Conservation (phyloP, 2,329 filamentous ascomycete genomes). For the Curvularia spicifera region DNA sequence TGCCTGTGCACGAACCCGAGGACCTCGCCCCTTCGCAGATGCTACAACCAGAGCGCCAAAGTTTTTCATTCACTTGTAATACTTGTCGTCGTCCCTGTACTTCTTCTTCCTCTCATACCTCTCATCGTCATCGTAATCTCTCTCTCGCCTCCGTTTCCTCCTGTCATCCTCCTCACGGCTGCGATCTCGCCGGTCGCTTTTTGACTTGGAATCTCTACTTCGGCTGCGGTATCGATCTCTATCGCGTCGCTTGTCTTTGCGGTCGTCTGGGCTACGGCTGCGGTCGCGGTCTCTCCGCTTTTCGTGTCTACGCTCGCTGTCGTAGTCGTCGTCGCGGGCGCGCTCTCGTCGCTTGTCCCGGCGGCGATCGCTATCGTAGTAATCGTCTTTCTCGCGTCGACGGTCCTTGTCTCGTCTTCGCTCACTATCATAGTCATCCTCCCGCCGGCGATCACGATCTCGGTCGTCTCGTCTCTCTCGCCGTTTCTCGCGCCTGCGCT, state of each 20-base stretch:
- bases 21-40: too few relatives aligned
- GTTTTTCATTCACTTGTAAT: slow-evolving; percentile 11
- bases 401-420: slow-evolving; percentile 25
- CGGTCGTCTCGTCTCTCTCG: slow-evolving; percentile 21
- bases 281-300: slow-evolving; percentile 28
- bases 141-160: slow-evolving; percentile 34
- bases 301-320: slow-evolving; percentile 20
- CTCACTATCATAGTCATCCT: slow-evolving; percentile 32
- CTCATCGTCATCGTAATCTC: slow-evolving; percentile 32
- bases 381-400: slow-evolving; percentile 26
- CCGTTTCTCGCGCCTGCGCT: slow-evolving; percentile 28
- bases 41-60: too few relatives aligned
- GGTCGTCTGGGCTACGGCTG: slow-evolving; percentile 39
- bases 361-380: slow-evolving; percentile 31
- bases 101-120: slow-evolving; percentile 28
- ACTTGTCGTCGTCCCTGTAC: slow-evolving; percentile 22
- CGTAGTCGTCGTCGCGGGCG: slow-evolving; percentile 23
- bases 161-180: slow-evolving; percentile 33
- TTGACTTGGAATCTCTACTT: slow-evolving; percentile 30
- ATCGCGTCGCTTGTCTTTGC: slow-evolving; percentile 26
- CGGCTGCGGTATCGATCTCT: slow-evolving; percentile 35
- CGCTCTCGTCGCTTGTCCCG: slow-evolving; percentile 28
- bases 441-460: slow-evolving; percentile 25
- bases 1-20: neutral
- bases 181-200: slow-evolving; percentile 27